Evolutionary conservation across 1,139 yeast species (phyloP), one percentile per base, ranked within the genome.

Genomic region (Nakaseomyces sp.): DNA sequence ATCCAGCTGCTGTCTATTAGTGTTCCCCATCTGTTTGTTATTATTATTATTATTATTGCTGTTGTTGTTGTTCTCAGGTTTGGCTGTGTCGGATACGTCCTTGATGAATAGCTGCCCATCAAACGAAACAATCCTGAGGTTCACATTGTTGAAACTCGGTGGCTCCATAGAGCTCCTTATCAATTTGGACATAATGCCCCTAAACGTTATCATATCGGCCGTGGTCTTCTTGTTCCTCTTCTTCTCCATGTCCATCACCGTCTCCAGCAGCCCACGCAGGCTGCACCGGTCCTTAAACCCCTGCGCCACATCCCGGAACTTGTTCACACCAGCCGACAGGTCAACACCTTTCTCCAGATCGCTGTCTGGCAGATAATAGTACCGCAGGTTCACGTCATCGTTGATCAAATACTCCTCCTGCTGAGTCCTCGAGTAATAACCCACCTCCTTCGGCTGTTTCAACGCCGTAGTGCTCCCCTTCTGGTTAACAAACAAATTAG

Each of bases 71-170:
- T 26, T 17, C 10, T 22, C 18, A 9, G 20, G 7, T 15, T 13
- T 30, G 26, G 26, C 24, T 9, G 24, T 22, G 24, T 17, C 17
- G 9, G 68, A 70, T 55, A 82, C 84, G 43, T 74, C 73, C 53
- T 81, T 84, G 39, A 91, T 77, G 60, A 88, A 86, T n/a, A 91
- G 63, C 56, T 87, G 95, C 0, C 91, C 95, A 60, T 89, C 96
- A 61, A 74, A 87, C 22, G 69, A 68, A 5, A 71, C 74, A 7
- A 85, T 65, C 50, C 85, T 78, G 45, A 84, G 66, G 49, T 77
- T 78, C 15, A 88, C 64, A n/a, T 75, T 73, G 45, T 83, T 58
- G 22, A 49, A 54, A 13, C 54, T 50, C 3, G 59, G 45, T 43
- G 49, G 53, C 42, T 60, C 64, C 46, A 61, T 59, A 8, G 64